These are phyloP conservation scores for Zea mays DNA, from an alignment of 176 grass and related monocot genomes.

Conservation along the genomic window Zm-B73-REFERENCE-NAM-5.0 NC_050097.1:10856501-10857000, in stretches of 20 bases:
- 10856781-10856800: constrained; percentile 58
- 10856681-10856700: constrained; percentile 80
- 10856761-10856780: constrained; percentile 62
- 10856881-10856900: not conserved
- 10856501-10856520: no score
- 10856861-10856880: not conserved
- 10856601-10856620: no score
- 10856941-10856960: not conserved
- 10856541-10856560: no score
- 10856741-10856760: constrained; percentile 58
- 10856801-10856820: constrained; percentile 83
- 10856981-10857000: not conserved
- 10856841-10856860: not conserved
- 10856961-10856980: not conserved
- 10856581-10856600: no score
- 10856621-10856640: constrained; percentile 60
- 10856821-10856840: constrained; percentile 30
- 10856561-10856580: no score
- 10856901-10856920: not conserved
- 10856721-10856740: constrained; percentile 69
- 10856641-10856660: constrained; percentile 74
- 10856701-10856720: constrained; percentile 67
- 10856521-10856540: no score
- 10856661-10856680: constrained; percentile 70
- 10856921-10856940: constrained; percentile 7